These are phyloP conservation scores for Fusarium staphyleae DNA, from an alignment of 2,329 filamentous ascomycete genomes.

Conservation along the genomic window DNA sequence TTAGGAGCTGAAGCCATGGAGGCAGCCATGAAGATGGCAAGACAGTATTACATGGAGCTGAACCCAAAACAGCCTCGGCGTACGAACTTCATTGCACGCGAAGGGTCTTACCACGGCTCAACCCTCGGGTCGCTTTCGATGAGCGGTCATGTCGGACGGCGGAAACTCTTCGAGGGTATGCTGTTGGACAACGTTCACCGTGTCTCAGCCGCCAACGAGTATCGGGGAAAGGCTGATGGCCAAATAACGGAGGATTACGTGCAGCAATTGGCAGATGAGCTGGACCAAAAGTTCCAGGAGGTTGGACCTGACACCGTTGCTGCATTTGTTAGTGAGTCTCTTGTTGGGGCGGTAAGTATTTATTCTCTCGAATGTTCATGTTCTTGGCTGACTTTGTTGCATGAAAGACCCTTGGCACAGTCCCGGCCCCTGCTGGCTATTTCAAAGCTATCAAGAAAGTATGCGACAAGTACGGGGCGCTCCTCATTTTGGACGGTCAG, in stretches of 20 bases:
- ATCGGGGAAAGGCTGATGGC: conserved; percentile 13
- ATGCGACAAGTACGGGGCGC: too few relatives aligned
- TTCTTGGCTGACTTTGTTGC: too few relatives aligned
- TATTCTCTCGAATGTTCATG: too few relatives aligned
- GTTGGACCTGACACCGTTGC: too few relatives aligned
- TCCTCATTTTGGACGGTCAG: too few relatives aligned
- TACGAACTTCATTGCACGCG: conserved; percentile 70
- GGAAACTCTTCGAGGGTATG: conserved; percentile 34
- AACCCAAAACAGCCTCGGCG: conserved; percentile 59
- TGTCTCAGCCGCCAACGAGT: conserved; percentile 29
- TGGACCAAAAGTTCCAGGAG: too few relatives aligned
- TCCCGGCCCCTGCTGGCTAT: too few relatives aligned
- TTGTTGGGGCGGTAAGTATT: too few relatives aligned
- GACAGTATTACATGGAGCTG: conserved; percentile 54
- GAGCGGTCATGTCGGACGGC: conserved; percentile 45
- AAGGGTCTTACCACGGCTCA: conserved; percentile 74
- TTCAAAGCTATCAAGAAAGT: too few relatives aligned
- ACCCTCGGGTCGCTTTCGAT: conserved; percentile 71
- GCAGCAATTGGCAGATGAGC: too few relatives aligned
- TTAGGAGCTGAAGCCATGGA: conserved; percentile 58
- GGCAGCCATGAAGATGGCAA: conserved; percentile 54
- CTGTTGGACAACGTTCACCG: conserved; percentile 29
- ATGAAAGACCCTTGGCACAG: too few relatives aligned
- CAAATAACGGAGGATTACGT: conserved; percentile 43
- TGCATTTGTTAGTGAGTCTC: too few relatives aligned